Conservation (phyloP, 1,139 yeast species). For the Sugiyamaella pinicola region DNA sequence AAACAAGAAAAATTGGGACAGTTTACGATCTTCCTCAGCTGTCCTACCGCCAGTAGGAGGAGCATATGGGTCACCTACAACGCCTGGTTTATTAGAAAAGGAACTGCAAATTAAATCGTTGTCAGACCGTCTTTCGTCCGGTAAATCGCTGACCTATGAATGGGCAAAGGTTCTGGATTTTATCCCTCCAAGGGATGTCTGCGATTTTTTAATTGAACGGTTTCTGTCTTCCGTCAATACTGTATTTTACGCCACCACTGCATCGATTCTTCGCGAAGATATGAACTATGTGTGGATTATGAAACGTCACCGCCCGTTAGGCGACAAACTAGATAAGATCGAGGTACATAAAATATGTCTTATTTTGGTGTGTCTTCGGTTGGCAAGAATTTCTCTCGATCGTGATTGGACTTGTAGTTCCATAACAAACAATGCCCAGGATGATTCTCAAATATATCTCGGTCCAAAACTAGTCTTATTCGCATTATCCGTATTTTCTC, state of each 20-base stretch:
- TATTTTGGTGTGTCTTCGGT: slow-evolving; percentile 25
- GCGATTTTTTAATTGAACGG: slow-evolving; percentile 23
- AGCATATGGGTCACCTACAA: slow-evolving; percentile 2
- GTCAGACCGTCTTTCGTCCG: slow-evolving; percentile 13
- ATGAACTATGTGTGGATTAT: slow-evolving; percentile 26
- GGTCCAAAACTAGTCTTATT: slow-evolving; percentile 23
- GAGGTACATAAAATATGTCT: slow-evolving; percentile 30
- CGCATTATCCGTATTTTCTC: slow-evolving; percentile 21
- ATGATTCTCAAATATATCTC: slow-evolving; percentile 21
- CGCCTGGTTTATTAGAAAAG: slow-evolving; percentile 4
- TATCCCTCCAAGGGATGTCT: slow-evolving; percentile 27
- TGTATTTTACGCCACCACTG: slow-evolving; percentile 25
- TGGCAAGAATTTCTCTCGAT: slow-evolving; percentile 26
- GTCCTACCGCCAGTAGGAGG: not conserved
- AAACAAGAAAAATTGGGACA: slow-evolving; percentile 18
- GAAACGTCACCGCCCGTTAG: slow-evolving; percentile 19
- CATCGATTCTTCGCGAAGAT: slow-evolving; percentile 23
- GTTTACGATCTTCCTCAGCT: not conserved
- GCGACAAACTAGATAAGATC: slow-evolving; percentile 22
- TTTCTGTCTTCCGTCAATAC: slow-evolving; percentile 26
- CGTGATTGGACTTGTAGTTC: slow-evolving; percentile 20
- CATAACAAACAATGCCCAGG: slow-evolving; percentile 20
- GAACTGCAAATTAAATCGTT: slow-evolving; percentile 17
- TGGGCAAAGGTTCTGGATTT: slow-evolving; percentile 28
- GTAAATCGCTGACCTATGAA: slow-evolving; percentile 6